Percentiles rank a stretch among this genome's conserved stretches.
Conservation (phyloP, 805 yeast genomes). For the Wickerhamiella australiensis region DNA sequence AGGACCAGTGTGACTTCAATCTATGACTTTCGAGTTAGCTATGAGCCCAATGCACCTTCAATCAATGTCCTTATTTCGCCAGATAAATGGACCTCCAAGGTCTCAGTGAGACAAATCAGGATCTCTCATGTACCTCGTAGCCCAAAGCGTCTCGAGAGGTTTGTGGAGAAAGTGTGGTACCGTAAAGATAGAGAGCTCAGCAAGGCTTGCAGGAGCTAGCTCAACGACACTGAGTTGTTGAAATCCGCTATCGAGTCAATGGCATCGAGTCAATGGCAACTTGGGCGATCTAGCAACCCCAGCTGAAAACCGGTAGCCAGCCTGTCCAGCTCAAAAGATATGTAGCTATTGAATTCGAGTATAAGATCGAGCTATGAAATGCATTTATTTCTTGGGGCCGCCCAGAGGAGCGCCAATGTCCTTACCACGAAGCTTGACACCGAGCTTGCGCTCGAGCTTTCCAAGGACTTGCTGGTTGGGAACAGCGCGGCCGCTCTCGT, state of each 20-base stretch:
- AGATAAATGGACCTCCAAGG: conserved; percentile 17
- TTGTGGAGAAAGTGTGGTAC: conserved; percentile 66
- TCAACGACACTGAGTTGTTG: too few species aligned
- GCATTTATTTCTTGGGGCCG: conserved; percentile 31
- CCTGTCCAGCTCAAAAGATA: too few species aligned
- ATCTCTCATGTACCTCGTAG: conserved; percentile 17
- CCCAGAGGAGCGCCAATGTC: conserved; percentile 80
- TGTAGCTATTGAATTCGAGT: too few species aligned
- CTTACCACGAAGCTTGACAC: conserved; percentile 92
- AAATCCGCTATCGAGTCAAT: too few species aligned
- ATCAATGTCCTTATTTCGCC: conserved; percentile 7
- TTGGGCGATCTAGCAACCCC: too few species aligned
- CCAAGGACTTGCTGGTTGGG: conserved; percentile 93
- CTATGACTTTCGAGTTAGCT: conserved; percentile 46
- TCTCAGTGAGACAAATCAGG: conserved; percentile 15
- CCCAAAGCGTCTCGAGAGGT: conserved; percentile 35
- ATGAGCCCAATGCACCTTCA: conserved; percentile 22
- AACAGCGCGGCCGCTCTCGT: conserved; percentile 91
- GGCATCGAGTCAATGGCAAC: too few species aligned
- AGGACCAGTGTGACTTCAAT: conserved; percentile 26
- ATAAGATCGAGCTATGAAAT: neutral
- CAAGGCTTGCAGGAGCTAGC: too few species aligned
- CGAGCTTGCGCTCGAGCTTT: conserved; percentile 86
- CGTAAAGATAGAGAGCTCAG: conserved; percentile 48
- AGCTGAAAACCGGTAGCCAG: too few species aligned